These are phyloP conservation scores for Lentinus polychrous DNA, from an alignment of 1,284 basidiomycete species.

Conservation along the genomic window DNA sequence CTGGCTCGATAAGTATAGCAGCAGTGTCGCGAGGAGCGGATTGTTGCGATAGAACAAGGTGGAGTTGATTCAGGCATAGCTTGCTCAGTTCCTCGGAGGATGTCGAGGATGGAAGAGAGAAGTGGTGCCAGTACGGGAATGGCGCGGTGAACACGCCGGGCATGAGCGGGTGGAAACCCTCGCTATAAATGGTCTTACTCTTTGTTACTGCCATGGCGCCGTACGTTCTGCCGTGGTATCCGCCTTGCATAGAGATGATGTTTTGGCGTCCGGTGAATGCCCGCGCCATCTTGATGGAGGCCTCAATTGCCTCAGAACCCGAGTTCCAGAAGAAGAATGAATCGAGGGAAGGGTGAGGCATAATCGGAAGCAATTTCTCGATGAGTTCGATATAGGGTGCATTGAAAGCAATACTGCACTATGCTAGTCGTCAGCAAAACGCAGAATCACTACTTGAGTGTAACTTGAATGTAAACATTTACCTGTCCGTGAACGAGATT, in stretches of 20 bases:
- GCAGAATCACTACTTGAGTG: no score
- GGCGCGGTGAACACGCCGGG: slow-evolving; percentile 79
- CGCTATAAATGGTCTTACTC: slow-evolving; percentile 87
- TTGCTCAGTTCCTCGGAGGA: slow-evolving; percentile 60
- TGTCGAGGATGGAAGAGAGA: slow-evolving; percentile 58
- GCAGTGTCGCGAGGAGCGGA: slow-evolving; percentile 83
- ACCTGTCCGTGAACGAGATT: slow-evolving; percentile 77
- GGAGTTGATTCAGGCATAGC: slow-evolving; percentile 75
- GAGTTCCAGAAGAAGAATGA: slow-evolving; percentile 98
- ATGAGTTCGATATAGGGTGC: slow-evolving; percentile 74
- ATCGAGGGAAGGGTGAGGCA: slow-evolving; percentile 84
- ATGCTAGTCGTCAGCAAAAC: slow-evolving; percentile 6
- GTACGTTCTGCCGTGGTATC: slow-evolving; percentile 82
- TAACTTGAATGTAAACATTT: slow-evolving; percentile 3
- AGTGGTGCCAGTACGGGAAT: slow-evolving; percentile 94
- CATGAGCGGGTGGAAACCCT: slow-evolving; percentile 78
- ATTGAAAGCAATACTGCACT: slow-evolving; percentile 79
- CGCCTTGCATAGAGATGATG: slow-evolving; percentile 87
- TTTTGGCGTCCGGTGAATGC: slow-evolving; percentile 75
- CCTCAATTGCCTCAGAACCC: slow-evolving; percentile 87
- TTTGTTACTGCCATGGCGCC: slow-evolving; percentile 85
- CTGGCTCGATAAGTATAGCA: slow-evolving; percentile 88
- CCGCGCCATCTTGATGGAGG: slow-evolving; percentile 76
- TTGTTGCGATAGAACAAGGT: slow-evolving; percentile 81
- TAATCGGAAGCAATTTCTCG: slow-evolving; percentile 69